Conservation (phyloP, 805 yeast genomes). For the Tetrapisispora nanseiensis region DNA sequence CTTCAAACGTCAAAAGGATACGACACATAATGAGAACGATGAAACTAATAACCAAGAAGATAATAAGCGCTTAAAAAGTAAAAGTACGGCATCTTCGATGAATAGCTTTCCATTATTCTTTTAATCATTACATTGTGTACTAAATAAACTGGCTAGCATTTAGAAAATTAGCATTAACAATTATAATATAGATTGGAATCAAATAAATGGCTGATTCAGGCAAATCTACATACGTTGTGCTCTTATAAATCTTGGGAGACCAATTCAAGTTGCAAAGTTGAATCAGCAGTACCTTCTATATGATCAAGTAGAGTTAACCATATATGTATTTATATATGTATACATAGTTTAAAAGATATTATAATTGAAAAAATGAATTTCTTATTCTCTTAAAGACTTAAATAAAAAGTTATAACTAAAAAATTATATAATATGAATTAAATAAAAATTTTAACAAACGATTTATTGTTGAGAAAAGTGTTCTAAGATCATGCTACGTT, state of each 20-base stretch:
- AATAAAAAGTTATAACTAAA: background rate
- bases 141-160: background rate
- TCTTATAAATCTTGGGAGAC: too few species aligned
- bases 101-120: slow-evolving; percentile 14
- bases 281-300: too few species aligned
- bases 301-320: too few species aligned
- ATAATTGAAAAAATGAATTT: background rate
- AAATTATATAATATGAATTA: background rate
- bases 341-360: background rate
- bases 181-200: too few species aligned
- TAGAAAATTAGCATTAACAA: too few species aligned
- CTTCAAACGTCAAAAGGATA: background rate
- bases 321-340: background rate
- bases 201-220: too few species aligned
- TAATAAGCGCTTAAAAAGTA: background rate
- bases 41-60: background rate
- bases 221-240: too few species aligned
- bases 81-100: slow-evolving; percentile 3
- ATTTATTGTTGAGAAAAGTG: slow-evolving; percentile 84
- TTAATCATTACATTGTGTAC: slow-evolving; percentile 2
- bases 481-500: slow-evolving; percentile 91
- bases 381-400: slow-evolving; percentile 2
- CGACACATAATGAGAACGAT: background rate
- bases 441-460: slow-evolving; percentile 4
- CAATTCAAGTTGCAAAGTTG: too few species aligned